Evolutionary conservation across 257 asterid genomes (phyloP).

Genomic region (Gentiana straminea): DNA sequence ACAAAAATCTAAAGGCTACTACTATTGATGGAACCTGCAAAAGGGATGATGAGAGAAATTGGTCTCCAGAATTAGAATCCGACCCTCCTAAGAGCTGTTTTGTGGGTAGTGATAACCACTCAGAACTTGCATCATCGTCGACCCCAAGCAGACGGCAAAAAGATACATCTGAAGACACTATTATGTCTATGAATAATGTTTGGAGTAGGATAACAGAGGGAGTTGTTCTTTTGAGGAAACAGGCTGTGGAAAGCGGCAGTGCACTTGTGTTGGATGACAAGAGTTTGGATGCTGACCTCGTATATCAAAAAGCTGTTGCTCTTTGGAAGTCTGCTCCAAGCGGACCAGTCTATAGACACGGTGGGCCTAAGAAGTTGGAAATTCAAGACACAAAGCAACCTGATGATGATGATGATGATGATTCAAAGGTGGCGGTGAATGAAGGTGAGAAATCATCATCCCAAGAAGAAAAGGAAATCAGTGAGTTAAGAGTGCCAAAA

Average conservation of each 20-base stretch:
- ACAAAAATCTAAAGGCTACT: not conserved
- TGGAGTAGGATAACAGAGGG: constrained; percentile 17
- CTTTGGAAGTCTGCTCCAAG: constrained; percentile 60
- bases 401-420: constrained; percentile 5
- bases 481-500: too few species aligned
- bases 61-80: constrained; percentile 2
- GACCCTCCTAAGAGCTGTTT: constrained; percentile 2
- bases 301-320: constrained; percentile 41
- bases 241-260: constrained; percentile 68
- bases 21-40: too few species aligned
- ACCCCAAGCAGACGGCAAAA: constrained; percentile 6
- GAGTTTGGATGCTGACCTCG: constrained; percentile 53
- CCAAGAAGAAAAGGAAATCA: constrained; percentile 12
- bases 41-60: too few species aligned
- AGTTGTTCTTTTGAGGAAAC: constrained; percentile 37
- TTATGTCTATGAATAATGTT: constrained; percentile 9
- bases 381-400: constrained; percentile 8
- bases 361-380: constrained; percentile 13
- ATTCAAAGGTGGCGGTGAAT: constrained; percentile 23
- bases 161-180: constrained; percentile 14
- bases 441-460: constrained; percentile 1
- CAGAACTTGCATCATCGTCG: constrained; percentile 10
- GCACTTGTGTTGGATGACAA: constrained; percentile 48
- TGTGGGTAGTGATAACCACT: constrained; percentile 8
- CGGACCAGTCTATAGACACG: constrained; percentile 46